A percentile compares a stretch with the other conserved stretches of the same genome.
phyloP scores from a whole-genome alignment of 495 filamentous ascomycete species.

The Hypoxylon lienhwacheense region DNA sequence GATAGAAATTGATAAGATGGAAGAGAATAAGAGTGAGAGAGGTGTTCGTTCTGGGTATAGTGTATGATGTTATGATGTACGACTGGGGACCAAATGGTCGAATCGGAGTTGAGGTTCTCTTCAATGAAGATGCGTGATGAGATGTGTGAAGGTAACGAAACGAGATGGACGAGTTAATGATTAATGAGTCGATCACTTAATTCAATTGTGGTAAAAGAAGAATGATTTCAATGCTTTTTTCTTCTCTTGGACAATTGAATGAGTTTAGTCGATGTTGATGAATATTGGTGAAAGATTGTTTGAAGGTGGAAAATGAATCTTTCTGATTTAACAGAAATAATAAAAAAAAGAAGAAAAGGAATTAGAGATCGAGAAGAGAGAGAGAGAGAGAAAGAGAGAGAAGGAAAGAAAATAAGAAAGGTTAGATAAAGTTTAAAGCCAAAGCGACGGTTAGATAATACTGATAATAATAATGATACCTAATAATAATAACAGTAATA shows the following conservation, averaged over 20 bases:
- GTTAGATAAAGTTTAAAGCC: not conserved
- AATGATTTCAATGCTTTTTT: too few relatives aligned
- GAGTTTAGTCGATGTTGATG: not conserved
- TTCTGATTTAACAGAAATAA: not conserved
- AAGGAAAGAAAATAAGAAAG: too few relatives aligned
- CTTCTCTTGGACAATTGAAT: too few relatives aligned
- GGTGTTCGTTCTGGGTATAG: not conserved
- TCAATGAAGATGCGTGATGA: too few relatives aligned
- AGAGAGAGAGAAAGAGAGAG: not conserved
- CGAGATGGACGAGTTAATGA: not conserved
- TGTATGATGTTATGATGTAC: not conserved
- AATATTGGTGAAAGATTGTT: not conserved
- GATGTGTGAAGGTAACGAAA: not conserved
- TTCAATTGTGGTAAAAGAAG: too few relatives aligned
- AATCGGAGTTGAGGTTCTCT: slow-evolving; percentile 3
- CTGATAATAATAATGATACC: too few relatives aligned
- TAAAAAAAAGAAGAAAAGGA: not conserved
- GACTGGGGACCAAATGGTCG: slow-evolving; percentile 10
- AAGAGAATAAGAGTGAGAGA: slow-evolving; percentile 5
- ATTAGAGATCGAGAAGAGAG: not conserved
- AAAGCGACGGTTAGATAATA: too few relatives aligned
- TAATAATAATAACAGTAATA: too few relatives aligned
- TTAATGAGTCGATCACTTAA: too few relatives aligned
- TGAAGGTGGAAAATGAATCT: not conserved
- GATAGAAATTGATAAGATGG: not conserved